These are phyloP conservation scores for Bryoglossum gracile DNA, from an alignment of 495 filamentous ascomycete genomes.

Conservation along the genomic window DNA sequence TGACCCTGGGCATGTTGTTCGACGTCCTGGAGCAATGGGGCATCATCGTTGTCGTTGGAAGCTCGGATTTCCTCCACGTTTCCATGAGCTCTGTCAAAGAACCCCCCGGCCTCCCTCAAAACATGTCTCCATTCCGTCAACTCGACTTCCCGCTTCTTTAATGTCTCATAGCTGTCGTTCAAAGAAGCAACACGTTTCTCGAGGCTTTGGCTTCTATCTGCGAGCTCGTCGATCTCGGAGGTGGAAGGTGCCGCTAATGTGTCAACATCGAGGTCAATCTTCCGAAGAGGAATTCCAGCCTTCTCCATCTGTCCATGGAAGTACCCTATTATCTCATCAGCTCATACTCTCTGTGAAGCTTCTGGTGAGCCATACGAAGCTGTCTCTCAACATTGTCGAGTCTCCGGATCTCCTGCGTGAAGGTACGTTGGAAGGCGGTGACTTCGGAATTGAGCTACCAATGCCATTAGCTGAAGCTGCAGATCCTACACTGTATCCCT, in stretches of 20 bases:
- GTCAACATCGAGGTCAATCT: slow-evolving; percentile 78
- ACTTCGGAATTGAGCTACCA: slow-evolving; percentile 81
- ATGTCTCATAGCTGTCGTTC: slow-evolving; percentile 95
- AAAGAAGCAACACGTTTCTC: slow-evolving; percentile 86
- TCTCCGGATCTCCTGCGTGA: slow-evolving; percentile 93
- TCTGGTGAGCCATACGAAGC: slow-evolving; percentile 83
- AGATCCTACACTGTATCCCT: slow-evolving; percentile 6
- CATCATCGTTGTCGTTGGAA: slow-evolving; percentile 80
- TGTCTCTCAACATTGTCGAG: slow-evolving; percentile 98
- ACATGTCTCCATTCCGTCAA: slow-evolving; percentile 98
- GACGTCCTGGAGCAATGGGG: slow-evolving; percentile 74
- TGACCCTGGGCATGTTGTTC: slow-evolving; percentile 62
- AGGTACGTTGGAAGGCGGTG: slow-evolving; percentile 92
- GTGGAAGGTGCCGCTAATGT: slow-evolving; percentile 79
- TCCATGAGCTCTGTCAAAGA: slow-evolving; percentile 93
- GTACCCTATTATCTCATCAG: slow-evolving; percentile 65
- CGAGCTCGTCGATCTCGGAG: slow-evolving; percentile 89
- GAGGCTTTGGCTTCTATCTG: slow-evolving; percentile 82
- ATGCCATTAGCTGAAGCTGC: slow-evolving; percentile 24
- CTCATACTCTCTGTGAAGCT: no score
- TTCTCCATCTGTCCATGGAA: slow-evolving; percentile 95
- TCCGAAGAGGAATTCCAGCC: slow-evolving; percentile 70
- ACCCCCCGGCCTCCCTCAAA: slow-evolving; percentile 85
- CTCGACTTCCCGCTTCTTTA: slow-evolving; percentile 96
- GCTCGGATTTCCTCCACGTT: slow-evolving; percentile 94